phyloP scores from a whole-genome alignment of 1,284 basidiomycete genomes.

The Bondarzewia mesenterica region DNA sequence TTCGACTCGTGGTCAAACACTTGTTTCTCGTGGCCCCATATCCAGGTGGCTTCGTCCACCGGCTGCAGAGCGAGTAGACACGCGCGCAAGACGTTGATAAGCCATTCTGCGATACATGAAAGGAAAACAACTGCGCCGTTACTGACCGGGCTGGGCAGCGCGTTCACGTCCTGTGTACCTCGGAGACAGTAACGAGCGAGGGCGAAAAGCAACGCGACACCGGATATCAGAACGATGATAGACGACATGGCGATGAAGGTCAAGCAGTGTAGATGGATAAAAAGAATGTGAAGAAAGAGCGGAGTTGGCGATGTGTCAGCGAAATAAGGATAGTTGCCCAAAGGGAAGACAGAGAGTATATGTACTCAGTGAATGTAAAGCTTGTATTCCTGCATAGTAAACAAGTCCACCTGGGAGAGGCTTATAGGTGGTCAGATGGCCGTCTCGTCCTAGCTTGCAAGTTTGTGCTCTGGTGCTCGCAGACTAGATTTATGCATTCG shows the following conservation, averaged over 20 bases:
- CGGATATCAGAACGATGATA: neutral
- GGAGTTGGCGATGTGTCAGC: neutral
- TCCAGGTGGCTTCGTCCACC: slow-evolving; percentile 15
- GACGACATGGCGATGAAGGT: neutral
- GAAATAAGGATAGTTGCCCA: no score
- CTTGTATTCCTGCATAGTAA: no score
- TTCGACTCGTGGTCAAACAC: slow-evolving; percentile 26
- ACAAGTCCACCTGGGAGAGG: no score
- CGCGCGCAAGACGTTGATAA: neutral
- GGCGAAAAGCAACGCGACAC: neutral
- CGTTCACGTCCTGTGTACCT: neutral
- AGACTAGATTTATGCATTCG: no score
- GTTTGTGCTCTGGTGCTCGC: no score
- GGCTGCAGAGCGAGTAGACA: slow-evolving; percentile 11
- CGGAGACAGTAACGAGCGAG: neutral
- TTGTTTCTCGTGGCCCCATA: slow-evolving; percentile 32
- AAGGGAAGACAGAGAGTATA: no score
- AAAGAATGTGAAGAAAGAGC: neutral
- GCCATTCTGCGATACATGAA: neutral
- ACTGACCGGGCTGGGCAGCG: slow-evolving; percentile 1
- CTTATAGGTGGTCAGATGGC: no score
- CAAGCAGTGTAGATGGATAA: neutral
- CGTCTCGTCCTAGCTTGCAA: no score
- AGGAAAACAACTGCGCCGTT: no score
- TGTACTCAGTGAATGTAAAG: no score